Percentiles rank a stretch among this genome's conserved stretches.
Conservation (phyloP, 495 filamentous ascomycete genomes). For the Trichocladium uniseriatum region DNA sequence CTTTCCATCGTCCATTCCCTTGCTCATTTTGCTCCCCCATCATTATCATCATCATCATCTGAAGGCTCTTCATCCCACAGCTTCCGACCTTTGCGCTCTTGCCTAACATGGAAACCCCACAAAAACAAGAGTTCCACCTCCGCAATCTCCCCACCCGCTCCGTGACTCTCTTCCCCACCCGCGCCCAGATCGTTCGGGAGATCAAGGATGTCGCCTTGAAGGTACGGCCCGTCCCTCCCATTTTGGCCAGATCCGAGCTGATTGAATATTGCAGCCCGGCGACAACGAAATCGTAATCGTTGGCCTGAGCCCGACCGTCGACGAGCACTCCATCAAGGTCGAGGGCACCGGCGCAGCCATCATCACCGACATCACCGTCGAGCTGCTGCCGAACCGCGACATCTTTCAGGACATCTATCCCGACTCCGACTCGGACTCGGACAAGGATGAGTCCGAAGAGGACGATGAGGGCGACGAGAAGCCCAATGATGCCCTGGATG, state of each 20-base stretch:
- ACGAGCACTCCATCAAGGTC: conserved; percentile 61
- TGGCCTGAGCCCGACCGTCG: conserved; percentile 54
- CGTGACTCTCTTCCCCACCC: conserved; percentile 52
- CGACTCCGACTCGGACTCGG: conserved; percentile 35
- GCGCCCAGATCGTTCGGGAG: conserved; percentile 54
- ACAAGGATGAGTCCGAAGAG: conserved; percentile 25
- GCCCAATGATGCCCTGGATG: conserved; percentile 19
- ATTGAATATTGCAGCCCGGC: conserved; percentile 37
- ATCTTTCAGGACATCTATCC: conserved; percentile 49
- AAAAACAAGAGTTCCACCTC: conserved; percentile 41
- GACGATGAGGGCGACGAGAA: conserved; percentile 21
- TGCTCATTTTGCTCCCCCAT: too few species aligned
- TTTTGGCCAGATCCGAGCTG: neutral
- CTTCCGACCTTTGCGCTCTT: too few species aligned
- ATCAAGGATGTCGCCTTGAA: conserved; percentile 51
- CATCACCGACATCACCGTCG: conserved; percentile 58
- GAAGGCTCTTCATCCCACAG: too few species aligned
- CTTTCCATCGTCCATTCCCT: too few species aligned
- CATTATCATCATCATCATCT: too few species aligned
- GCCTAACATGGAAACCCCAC: conserved; percentile 25
- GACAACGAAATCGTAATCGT: conserved; percentile 55
- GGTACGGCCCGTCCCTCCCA: conserved; percentile 25
- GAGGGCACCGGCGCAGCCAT: conserved; percentile 53
- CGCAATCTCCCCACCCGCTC: conserved; percentile 48
- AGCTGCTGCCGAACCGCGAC: conserved; percentile 51